Base-by-base conservation (phyloP, 495 filamentous ascomycete genomes). In the Xylaria acuta region DNA sequence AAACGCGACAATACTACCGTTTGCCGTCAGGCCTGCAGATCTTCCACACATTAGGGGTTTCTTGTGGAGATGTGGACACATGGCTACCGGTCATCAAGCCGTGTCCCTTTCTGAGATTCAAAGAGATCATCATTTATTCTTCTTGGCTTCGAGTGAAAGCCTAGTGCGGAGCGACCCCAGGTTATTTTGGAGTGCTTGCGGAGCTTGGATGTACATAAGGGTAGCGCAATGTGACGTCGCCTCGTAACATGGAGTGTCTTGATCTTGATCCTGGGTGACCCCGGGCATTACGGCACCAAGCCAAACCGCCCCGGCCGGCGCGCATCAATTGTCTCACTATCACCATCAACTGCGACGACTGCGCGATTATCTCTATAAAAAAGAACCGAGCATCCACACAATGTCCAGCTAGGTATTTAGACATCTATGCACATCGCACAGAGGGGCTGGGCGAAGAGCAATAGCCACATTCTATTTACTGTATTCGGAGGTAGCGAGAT, bases 21-120 rank as follows among this genome's bases (percentile, higher is more conserved):
- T 53, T 71, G 36, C 69, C 69, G 69, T 64, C 36, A n/a, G 69
- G 34, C 47, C 60, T 56, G 69, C 49, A 56, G 69, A 71, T 71
- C 69, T 64, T 64, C 27, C 36, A 64, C 69, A 34, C 69, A 64
- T 64, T 34, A 43, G 59, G 45, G 25, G 22, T 36, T 20, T 11
- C 22, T 45, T 38, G 69, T 71, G 69, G 69, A 56, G 69, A 43
- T 64, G 20, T 54, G 59, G 59, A 64, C 60, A 64, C 69, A 71
- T 71, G 69, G 68, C 32, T 62, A 34, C 68, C 56, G 59, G 59
- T 25, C 47, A 54, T 64, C 34, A 54, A 63, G 32, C 47, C 60
- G 68, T 43, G 54, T 62, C 54, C 32, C 59, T 30, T 41, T 53
- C 34, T 34, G 58, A 34, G 45, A 45, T 49, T 14, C 5, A n/a